These are phyloP conservation scores for Calocybe gangraenosa DNA, from an alignment of 768 basidiomycete genomes.

Conservation along the genomic window DNA sequence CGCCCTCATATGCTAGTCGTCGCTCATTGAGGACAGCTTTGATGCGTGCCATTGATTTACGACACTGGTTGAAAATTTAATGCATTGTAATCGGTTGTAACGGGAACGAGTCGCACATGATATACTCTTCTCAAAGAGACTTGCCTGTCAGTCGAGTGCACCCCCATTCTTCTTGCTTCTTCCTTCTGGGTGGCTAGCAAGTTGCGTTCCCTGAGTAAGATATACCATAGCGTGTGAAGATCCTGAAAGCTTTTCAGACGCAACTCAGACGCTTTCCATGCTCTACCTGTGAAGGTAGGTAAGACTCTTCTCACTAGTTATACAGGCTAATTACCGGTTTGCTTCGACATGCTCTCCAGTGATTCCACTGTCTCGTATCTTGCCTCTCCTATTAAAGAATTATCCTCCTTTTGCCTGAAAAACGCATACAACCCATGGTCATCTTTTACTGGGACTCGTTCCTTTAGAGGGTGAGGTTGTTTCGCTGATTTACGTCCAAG, in stretches of 20 bases:
- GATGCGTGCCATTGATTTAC: slow-evolving; percentile 95
- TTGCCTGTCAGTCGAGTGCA: slow-evolving; percentile 26
- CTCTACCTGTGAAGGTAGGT: slow-evolving; percentile 55
- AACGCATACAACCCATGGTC: slow-evolving; percentile 78
- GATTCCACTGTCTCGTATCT: slow-evolving; percentile 47
- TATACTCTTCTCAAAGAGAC: slow-evolving; percentile 34
- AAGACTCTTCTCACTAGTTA: not conserved
- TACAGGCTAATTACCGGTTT: slow-evolving; percentile 23
- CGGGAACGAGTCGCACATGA: slow-evolving; percentile 31
- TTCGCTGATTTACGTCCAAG: no score
- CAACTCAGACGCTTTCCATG: slow-evolving; percentile 85
- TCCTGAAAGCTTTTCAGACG: slow-evolving; percentile 90
- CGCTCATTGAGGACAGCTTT: slow-evolving; percentile 92
- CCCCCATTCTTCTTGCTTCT: slow-evolving; percentile 64
- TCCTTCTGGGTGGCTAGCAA: slow-evolving; percentile 84
- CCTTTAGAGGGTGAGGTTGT: slow-evolving; percentile 8
- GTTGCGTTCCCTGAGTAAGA: slow-evolving; percentile 85
- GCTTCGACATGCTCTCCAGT: slow-evolving; percentile 22
- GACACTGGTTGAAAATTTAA: slow-evolving; percentile 49
- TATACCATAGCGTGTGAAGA: slow-evolving; percentile 93
- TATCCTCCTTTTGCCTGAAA: slow-evolving; percentile 56
- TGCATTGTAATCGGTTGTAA: not conserved
- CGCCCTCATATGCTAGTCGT: slow-evolving; percentile 76
- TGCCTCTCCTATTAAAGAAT: slow-evolving; percentile 40
- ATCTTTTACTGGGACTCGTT: slow-evolving; percentile 35